phyloP scores from a whole-genome alignment of 2,329 filamentous ascomycete species.

The Exophiala spinifera region DNA sequence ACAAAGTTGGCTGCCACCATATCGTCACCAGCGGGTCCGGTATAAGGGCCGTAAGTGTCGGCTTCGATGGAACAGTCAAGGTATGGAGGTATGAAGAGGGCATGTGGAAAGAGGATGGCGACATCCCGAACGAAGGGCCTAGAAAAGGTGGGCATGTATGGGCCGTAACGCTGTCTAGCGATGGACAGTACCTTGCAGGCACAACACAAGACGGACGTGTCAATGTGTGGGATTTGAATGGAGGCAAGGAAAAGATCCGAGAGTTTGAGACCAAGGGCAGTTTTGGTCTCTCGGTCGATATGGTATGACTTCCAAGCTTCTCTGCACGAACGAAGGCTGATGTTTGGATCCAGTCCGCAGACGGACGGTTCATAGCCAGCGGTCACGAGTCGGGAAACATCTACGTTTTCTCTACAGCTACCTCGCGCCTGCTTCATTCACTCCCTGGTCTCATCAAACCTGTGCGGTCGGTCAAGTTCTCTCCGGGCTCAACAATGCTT shows the following conservation, averaged over 20 bases:
- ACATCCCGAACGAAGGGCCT: constrained; percentile 36
- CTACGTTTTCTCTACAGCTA: constrained; percentile 87
- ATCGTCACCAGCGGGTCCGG: constrained; percentile 69
- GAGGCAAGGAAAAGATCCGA: constrained; percentile 61
- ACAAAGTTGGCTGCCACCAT: constrained; percentile 90
- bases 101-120: constrained; percentile 52
- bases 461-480: constrained; percentile 82
- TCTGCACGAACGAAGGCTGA: not conserved
- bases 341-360: constrained; percentile 44
- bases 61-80: constrained; percentile 85
- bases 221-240: constrained; percentile 74
- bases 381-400: constrained; percentile 90
- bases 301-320: constrained; percentile 48
- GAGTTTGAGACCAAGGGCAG: constrained; percentile 90
- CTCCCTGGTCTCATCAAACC: constrained; percentile 81
- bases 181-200: constrained; percentile 80
- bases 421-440: constrained; percentile 78
- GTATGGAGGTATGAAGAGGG: constrained; percentile 67
- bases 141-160: constrained; percentile 70
- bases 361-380: constrained; percentile 83
- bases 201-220: constrained; percentile 85
- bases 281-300: constrained; percentile 84
- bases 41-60: constrained; percentile 72
- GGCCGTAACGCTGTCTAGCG: constrained; percentile 80
- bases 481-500: constrained; percentile 75